Conservation (phyloP, 108 stramenopile species). For the Craspedostauros australis region DNA sequence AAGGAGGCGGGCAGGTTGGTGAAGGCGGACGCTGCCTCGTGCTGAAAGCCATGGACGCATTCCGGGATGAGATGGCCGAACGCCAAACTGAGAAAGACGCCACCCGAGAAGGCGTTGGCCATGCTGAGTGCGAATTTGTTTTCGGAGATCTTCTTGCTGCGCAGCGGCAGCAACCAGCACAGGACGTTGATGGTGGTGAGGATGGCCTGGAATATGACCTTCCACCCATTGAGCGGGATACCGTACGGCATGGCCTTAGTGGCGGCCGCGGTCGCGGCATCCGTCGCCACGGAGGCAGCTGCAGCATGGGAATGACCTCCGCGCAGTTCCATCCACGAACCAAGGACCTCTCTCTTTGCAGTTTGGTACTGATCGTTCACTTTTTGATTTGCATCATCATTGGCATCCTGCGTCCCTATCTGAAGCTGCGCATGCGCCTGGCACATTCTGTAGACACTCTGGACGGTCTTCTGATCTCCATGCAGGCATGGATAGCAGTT, state of each 20-base stretch:
- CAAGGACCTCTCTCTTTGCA: not conserved
- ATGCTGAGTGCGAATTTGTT: constrained; percentile 74
- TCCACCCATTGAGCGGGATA: constrained; percentile 81
- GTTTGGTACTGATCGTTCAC: not conserved
- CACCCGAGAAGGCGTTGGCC: constrained; percentile 96
- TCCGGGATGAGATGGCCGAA: constrained; percentile 97
- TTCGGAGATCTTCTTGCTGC: constrained; percentile 68
- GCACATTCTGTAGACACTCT: too few relatives aligned
- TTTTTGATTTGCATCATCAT: too few relatives aligned
- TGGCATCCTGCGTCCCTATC: too few relatives aligned
- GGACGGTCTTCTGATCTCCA: too few relatives aligned
- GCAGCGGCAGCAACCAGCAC: constrained; percentile 85
- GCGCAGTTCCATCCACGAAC: constrained; percentile 22
- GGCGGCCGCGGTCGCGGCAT: constrained; percentile 6
- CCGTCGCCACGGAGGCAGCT: constrained; percentile 4
- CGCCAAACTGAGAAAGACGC: constrained; percentile 91
- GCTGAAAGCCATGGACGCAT: constrained; percentile 81
- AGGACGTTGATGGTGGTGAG: constrained; percentile 83
- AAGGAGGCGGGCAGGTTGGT: constrained; percentile 3
- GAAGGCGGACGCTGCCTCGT: too few relatives aligned
- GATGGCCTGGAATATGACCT: constrained; percentile 80
- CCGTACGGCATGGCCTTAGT: constrained; percentile 37
- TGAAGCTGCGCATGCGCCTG: too few relatives aligned
- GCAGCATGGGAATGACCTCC: constrained; percentile 28
- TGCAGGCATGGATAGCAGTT: too few relatives aligned